phyloP scores from a whole-genome alignment of 2,329 filamentous ascomycete genomes.

The Fusarium coicis region DNA sequence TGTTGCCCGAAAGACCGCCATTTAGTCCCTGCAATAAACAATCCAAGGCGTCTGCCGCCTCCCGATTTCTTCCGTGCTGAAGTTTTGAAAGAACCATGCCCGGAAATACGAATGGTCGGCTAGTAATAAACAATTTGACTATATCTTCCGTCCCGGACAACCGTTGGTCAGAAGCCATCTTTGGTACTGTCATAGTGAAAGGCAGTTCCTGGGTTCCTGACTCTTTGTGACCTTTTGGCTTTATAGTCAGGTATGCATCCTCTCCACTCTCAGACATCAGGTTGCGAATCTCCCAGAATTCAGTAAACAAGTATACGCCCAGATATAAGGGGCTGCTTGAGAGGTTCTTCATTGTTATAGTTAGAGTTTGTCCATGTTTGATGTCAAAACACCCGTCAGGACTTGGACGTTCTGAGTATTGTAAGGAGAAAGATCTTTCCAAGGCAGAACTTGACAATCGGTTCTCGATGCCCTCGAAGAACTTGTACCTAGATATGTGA shows the following conservation, averaged over 20 bases:
- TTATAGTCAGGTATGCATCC: neutral
- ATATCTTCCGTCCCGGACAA: neutral
- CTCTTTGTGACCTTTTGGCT: neutral
- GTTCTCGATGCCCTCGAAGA: neutral
- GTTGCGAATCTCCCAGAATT: neutral
- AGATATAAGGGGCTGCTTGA: neutral
- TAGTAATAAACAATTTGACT: neutral
- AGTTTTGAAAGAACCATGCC: neutral
- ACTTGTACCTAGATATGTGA: neutral
- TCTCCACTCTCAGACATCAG: neutral
- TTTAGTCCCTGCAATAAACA: neutral
- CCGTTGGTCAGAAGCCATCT: neutral
- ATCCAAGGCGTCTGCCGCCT: neutral
- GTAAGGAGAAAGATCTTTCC: neutral
- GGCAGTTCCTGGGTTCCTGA: neutral
- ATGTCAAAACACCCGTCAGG: neutral
- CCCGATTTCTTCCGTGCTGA: neutral
- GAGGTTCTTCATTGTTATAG: neutral
- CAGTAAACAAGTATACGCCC: neutral
- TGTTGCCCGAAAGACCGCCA: neutral
- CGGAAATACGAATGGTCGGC: neutral
- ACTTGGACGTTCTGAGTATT: neutral
- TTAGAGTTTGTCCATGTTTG: neutral
- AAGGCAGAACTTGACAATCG: neutral
- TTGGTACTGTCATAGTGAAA: neutral